Percentiles rank a stretch among this genome's conserved stretches.
These are phyloP conservation scores for Globisporangium mamillatum DNA, from an alignment of 352 stramenopile genomes.

Conservation along the genomic window DNA sequence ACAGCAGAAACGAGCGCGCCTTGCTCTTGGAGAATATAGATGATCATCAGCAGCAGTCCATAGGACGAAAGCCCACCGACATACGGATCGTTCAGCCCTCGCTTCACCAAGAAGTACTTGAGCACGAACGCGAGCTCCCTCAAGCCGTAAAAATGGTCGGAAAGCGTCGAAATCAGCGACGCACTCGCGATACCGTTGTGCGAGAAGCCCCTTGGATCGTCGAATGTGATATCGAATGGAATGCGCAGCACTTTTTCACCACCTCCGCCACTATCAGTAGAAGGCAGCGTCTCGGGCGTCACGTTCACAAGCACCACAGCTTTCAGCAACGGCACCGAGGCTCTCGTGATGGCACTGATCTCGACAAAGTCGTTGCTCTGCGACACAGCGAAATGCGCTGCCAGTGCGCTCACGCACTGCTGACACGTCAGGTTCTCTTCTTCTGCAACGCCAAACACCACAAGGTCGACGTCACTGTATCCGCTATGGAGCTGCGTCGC, in stretches of 20 bases:
- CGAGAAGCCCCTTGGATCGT: constrained; percentile 47
- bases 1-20: constrained; percentile 33
- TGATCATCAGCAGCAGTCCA: constrained; percentile 78
- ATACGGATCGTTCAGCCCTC: constrained; percentile 87
- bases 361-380: constrained; percentile 32
- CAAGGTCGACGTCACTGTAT: constrained; percentile 75
- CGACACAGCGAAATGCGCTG: constrained; percentile 20
- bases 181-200: constrained; percentile 81
- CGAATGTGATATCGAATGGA: constrained; percentile 85
- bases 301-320: constrained; percentile 43
- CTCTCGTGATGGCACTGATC: constrained; percentile 71
- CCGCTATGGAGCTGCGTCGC: constrained; percentile 59
- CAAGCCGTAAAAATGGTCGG: constrained; percentile 70
- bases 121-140: constrained; percentile 84
- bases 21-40: constrained; percentile 66
- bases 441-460: constrained; percentile 67
- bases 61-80: constrained; percentile 90
- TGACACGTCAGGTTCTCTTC: constrained; percentile 45
- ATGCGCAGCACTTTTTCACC: constrained; percentile 30
- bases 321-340: constrained; percentile 77
- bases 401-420: constrained; percentile 46
- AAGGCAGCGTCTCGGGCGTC: not conserved
- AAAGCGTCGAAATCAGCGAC: constrained; percentile 62
- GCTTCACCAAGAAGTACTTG: constrained; percentile 88
- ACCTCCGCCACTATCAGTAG: not conserved